Conservation (phyloP, 2,329 filamentous ascomycete species). For the Cladosporium sp. region DNA sequence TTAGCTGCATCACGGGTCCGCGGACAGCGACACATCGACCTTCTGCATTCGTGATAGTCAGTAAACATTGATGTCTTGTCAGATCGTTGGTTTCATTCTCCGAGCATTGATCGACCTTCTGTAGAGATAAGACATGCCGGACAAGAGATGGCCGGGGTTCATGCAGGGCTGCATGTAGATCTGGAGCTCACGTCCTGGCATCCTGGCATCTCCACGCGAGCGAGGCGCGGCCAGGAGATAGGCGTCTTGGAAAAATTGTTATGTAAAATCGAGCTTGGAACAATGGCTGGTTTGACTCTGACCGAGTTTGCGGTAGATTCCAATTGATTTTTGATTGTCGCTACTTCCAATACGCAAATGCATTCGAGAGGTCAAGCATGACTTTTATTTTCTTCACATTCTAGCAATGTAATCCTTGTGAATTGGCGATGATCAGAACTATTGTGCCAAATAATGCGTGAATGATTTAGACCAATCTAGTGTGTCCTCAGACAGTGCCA, state of each 20-base stretch:
- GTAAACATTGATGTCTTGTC: background rate
- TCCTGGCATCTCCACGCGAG: background rate
- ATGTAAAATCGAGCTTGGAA: background rate
- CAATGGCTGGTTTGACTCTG: too few relatives aligned
- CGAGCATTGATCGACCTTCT: background rate
- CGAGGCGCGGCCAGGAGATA: background rate
- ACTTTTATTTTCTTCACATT: too few relatives aligned
- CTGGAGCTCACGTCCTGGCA: background rate
- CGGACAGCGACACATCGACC: background rate
- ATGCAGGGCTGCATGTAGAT: background rate
- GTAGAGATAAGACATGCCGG: background rate
- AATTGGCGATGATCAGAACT: too few relatives aligned
- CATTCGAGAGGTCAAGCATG: too few relatives aligned
- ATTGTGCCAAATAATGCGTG: too few relatives aligned
- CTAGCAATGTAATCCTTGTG: too few relatives aligned
- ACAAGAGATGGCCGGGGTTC: background rate
- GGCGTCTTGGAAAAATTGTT: background rate
- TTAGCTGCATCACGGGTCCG: background rate
- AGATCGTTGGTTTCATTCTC: background rate
- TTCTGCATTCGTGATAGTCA: background rate
- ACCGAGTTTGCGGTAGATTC: too few relatives aligned
- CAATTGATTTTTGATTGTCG: too few relatives aligned
- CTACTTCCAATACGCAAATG: too few relatives aligned
- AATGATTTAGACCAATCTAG: background rate
- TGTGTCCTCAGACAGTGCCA: background rate